Evolutionary conservation across 768 basidiomycete genomes (phyloP).

Genomic region (Vishniacozyma victoriae): DNA sequence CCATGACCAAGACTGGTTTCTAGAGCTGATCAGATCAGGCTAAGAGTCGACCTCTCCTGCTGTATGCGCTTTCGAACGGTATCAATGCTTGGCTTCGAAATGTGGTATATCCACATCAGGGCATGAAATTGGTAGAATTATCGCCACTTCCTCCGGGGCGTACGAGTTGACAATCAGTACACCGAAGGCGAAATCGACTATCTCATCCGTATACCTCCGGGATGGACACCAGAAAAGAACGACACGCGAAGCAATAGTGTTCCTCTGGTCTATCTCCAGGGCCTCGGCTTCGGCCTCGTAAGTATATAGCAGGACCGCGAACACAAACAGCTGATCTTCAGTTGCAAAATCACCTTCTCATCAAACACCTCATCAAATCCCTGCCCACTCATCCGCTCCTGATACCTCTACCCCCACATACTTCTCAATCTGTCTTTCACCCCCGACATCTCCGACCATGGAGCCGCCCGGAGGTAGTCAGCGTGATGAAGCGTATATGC

Average conservation of each 20-base stretch:
- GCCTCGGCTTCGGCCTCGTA: slow-evolving; percentile 71
- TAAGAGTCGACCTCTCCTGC: slow-evolving; percentile 53
- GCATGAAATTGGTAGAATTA: slow-evolving; percentile 54
- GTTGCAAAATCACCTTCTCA: slow-evolving; percentile 58
- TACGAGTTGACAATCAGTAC: slow-evolving; percentile 30
- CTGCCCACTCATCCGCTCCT: slow-evolving; percentile 68
- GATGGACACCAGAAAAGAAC: slow-evolving; percentile 59
- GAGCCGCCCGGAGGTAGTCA: slow-evolving; percentile 58
- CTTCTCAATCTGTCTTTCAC: slow-evolving; percentile 80
- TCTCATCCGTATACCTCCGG: slow-evolving; percentile 62
- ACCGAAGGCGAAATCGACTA: slow-evolving; percentile 70
- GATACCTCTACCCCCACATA: slow-evolving; percentile 73
- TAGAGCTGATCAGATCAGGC: slow-evolving; percentile 10
- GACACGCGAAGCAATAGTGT: slow-evolving; percentile 48
- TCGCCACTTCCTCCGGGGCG: no score
- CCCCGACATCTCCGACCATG: slow-evolving; percentile 65
- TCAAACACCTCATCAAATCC: slow-evolving; percentile 38
- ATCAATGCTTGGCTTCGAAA: slow-evolving; percentile 29
- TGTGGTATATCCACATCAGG: slow-evolving; percentile 31
- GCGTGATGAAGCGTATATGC: slow-evolving; percentile 57
- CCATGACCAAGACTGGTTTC: slow-evolving; percentile 46
- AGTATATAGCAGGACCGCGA: not conserved
- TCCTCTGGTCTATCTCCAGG: slow-evolving; percentile 80
- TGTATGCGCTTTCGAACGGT: slow-evolving; percentile 41
- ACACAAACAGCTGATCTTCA: slow-evolving; percentile 1